phyloP scores from a whole-genome alignment of 1,284 basidiomycete genomes.

The Lentinula novae-zelandiae region DNA sequence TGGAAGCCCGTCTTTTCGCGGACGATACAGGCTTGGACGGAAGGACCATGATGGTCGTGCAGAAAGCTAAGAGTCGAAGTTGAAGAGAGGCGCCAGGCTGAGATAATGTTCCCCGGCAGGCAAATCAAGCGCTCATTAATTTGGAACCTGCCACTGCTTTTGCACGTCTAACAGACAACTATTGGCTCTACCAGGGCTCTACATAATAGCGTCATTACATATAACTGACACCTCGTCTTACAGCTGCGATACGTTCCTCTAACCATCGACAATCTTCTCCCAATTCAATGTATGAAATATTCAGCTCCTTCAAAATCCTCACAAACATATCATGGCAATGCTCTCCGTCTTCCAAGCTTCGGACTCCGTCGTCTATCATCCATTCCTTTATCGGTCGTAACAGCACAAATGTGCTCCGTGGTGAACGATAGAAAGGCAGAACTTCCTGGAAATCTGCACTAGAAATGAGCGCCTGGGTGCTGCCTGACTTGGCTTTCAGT shows the following conservation, averaged over 20 bases:
- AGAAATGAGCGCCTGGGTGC: slow-evolving; percentile 32
- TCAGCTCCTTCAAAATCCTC: slow-evolving; percentile 36
- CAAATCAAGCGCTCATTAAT: neutral
- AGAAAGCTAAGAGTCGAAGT: neutral
- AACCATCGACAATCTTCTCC: slow-evolving; percentile 35
- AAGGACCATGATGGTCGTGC: slow-evolving; percentile 2
- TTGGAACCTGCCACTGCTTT: too few species aligned
- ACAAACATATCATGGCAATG: slow-evolving; percentile 38
- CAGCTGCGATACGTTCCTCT: slow-evolving; percentile 27
- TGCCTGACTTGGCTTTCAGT: slow-evolving; percentile 22
- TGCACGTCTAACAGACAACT: too few species aligned
- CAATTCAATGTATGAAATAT: slow-evolving; percentile 44
- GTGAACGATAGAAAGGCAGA: slow-evolving; percentile 37
- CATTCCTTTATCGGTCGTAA: slow-evolving; percentile 54
- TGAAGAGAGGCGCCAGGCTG: neutral
- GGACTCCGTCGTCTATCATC: slow-evolving; percentile 59
- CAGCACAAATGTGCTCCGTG: slow-evolving; percentile 40
- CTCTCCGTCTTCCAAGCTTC: slow-evolving; percentile 47
- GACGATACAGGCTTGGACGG: slow-evolving; percentile 21
- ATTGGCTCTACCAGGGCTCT: too few species aligned
- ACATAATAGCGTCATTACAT: neutral
- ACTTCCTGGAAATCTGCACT: slow-evolving; percentile 36
- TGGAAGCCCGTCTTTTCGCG: slow-evolving; percentile 53
- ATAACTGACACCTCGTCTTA: neutral
- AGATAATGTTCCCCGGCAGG: neutral